Percentiles rank a stretch among this genome's conserved stretches.
These are phyloP conservation scores for Annulohypoxylon truncatum DNA, from an alignment of 2,329 filamentous ascomycete species.

Conservation along the genomic window DNA sequence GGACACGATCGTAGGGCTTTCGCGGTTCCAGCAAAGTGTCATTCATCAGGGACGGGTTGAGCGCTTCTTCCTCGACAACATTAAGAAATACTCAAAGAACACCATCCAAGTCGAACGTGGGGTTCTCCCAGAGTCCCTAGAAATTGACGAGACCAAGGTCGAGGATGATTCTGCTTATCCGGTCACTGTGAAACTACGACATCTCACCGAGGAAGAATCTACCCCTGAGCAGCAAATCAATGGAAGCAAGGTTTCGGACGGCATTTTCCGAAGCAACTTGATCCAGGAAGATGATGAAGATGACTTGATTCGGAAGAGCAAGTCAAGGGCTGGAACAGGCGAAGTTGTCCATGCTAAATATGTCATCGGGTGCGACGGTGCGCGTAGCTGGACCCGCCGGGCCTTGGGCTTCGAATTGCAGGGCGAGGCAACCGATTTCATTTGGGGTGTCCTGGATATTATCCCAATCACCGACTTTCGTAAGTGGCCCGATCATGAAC, in stretches of 20 bases:
- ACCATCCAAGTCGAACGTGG: slow-evolving; percentile 67
- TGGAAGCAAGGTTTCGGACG: slow-evolving; percentile 59
- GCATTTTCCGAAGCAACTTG: slow-evolving; percentile 70
- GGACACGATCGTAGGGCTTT: slow-evolving; percentile 71
- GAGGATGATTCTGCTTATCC: slow-evolving; percentile 67
- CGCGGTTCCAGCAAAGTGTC: slow-evolving; percentile 72
- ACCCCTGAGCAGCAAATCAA: slow-evolving; percentile 57
- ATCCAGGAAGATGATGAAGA: slow-evolving; percentile 65
- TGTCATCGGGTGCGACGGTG: slow-evolving; percentile 44
- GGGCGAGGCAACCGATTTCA: slow-evolving; percentile 62
- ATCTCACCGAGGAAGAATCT: slow-evolving; percentile 68
- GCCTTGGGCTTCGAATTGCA: slow-evolving; percentile 57
- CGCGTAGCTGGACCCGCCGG: slow-evolving; percentile 43
- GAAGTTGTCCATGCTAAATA: slow-evolving; percentile 52
- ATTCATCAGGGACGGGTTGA: slow-evolving; percentile 79
- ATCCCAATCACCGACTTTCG: slow-evolving; percentile 58
- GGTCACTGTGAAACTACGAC: slow-evolving; percentile 67
- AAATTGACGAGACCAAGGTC: slow-evolving; percentile 63
- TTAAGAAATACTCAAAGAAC: slow-evolving; percentile 63
- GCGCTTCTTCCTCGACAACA: slow-evolving; percentile 71
- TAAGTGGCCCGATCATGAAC: slow-evolving; percentile 20
- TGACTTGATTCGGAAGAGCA: slow-evolving; percentile 55
- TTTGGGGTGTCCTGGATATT: slow-evolving; percentile 58
- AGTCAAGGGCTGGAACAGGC: slow-evolving; percentile 39
- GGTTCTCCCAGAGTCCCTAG: slow-evolving; percentile 66